A percentile compares a stretch with the other conserved stretches of the same genome.
These are phyloP conservation scores for Rutstroemia sp. DNA, from an alignment of 2,329 filamentous ascomycete genomes.

Conservation along the genomic window DNA sequence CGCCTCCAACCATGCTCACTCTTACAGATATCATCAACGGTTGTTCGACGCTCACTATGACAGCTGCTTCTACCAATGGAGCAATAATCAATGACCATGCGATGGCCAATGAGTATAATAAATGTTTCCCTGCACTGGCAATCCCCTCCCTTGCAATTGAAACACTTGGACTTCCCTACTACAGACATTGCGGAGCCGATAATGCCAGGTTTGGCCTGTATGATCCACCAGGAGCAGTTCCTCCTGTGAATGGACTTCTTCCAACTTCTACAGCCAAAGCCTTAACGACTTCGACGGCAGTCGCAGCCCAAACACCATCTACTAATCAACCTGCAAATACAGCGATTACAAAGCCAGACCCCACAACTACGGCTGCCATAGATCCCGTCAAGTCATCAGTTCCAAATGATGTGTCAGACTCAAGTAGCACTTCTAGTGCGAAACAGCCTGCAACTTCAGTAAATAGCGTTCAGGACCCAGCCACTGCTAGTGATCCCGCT, in stretches of 20 bases:
- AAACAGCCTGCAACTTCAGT: background rate
- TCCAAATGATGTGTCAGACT: background rate
- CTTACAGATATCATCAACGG: conserved; percentile 30
- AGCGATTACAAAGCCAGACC: background rate
- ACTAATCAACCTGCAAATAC: conserved; percentile 12
- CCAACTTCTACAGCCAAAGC: conserved; percentile 18
- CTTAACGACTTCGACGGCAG: conserved; percentile 10
- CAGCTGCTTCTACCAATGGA: background rate
- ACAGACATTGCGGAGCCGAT: conserved; percentile 32
- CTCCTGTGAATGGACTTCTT: conserved; percentile 25
- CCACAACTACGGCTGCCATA: background rate
- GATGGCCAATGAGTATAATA: conserved; percentile 10
- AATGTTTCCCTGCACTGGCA: conserved; percentile 17
- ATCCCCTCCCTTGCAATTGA: conserved; percentile 13
- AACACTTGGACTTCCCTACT: conserved; percentile 21
- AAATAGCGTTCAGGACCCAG: background rate
- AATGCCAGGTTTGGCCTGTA: conserved; percentile 34
- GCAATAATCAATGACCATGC: conserved; percentile 11
- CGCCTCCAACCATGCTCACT: conserved; percentile 25
- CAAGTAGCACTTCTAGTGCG: background rate
- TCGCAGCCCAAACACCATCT: conserved; percentile 13
- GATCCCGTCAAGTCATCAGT: background rate
- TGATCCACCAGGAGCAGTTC: conserved; percentile 35
- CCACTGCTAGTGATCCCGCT: background rate
- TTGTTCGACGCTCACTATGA: conserved; percentile 18